A percentile compares a stretch with the other conserved stretches of the same genome.
phyloP scores from a whole-genome alignment of 2,329 filamentous ascomycete genomes.

The Penicillium sp. region DNA sequence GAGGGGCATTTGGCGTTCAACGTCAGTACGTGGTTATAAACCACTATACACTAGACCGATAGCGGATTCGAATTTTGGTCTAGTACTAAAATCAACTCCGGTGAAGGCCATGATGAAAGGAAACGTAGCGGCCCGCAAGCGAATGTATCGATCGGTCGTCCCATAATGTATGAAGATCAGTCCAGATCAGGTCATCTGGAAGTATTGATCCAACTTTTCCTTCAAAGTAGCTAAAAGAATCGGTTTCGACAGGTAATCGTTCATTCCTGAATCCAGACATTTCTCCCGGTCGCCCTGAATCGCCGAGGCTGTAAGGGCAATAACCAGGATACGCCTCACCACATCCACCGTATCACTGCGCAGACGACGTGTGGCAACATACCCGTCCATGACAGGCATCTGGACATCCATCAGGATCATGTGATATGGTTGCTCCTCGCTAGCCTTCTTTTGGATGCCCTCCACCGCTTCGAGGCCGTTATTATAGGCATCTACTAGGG shows the following conservation, averaged over 20 bases:
- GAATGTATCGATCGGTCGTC: not conserved
- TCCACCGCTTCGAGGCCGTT: constrained; percentile 8
- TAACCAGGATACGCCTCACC: not conserved
- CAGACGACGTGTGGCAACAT: constrained; percentile 3
- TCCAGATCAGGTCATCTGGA: not conserved
- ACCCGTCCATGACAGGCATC: constrained; percentile 8
- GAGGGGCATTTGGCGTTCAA: no score
- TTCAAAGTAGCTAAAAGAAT: not conserved
- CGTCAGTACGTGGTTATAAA: no score
- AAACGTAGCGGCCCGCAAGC: not conserved
- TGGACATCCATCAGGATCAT: constrained; percentile 9
- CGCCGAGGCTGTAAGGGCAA: constrained; percentile 9
- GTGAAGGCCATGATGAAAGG: no score
- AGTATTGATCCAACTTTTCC: not conserved
- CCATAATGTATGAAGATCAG: not conserved
- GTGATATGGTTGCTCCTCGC: constrained; percentile 1
- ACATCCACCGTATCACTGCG: not conserved
- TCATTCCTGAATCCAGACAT: constrained; percentile 6
- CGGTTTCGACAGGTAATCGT: constrained; percentile 8
- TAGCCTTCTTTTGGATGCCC: not conserved
- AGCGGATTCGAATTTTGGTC: no score
- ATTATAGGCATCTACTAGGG: not conserved
- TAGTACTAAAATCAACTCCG: no score
- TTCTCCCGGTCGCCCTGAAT: constrained; percentile 7
- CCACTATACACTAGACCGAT: no score